phyloP scores from a whole-genome alignment of 768 basidiomycete species.

The Mycena polygramma region DNA sequence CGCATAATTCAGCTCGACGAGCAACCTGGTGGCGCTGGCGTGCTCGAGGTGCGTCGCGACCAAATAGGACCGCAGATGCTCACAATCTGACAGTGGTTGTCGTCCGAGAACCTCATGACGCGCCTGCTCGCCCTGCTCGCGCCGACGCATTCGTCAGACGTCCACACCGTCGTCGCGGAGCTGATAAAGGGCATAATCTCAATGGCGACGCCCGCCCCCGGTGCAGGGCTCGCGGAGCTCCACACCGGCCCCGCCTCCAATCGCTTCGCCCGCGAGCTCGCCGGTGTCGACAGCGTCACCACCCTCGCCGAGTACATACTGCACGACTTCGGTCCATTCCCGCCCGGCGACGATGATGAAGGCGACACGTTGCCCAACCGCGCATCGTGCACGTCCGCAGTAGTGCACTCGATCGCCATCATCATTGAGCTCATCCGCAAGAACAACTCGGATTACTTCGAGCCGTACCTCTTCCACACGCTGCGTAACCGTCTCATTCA shows the following conservation, averaged over 20 bases:
- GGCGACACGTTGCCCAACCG: constrained; percentile 51
- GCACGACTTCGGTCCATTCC: constrained; percentile 61
- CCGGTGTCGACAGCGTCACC: constrained; percentile 75
- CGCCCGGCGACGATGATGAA: constrained; percentile 39
- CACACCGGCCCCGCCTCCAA: constrained; percentile 85
- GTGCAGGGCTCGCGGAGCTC: constrained; percentile 77
- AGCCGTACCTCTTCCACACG: constrained; percentile 96
- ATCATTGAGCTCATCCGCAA: constrained; percentile 95
- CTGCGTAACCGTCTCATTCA: constrained; percentile 91
- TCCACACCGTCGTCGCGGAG: constrained; percentile 90
- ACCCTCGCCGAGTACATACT: constrained; percentile 85
- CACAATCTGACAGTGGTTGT: constrained; percentile 78
- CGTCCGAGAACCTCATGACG: constrained; percentile 84
- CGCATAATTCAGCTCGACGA: constrained; percentile 93
- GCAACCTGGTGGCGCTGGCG: constrained; percentile 81
- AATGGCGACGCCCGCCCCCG: constrained; percentile 90
- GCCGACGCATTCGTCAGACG: constrained; percentile 77
- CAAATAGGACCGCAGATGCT: constrained; percentile 34
- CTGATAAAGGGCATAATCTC: constrained; percentile 95
- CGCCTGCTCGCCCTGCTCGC: constrained; percentile 87
- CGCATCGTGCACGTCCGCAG: constrained; percentile 78
- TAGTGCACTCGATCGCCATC: constrained; percentile 88
- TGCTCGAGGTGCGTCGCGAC: constrained; percentile 82
- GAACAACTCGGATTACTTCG: constrained; percentile 98
- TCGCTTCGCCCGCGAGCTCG: constrained; percentile 90